phyloP scores from a whole-genome alignment of 2,329 filamentous ascomycete genomes.

The Madurella fahalii region DNA sequence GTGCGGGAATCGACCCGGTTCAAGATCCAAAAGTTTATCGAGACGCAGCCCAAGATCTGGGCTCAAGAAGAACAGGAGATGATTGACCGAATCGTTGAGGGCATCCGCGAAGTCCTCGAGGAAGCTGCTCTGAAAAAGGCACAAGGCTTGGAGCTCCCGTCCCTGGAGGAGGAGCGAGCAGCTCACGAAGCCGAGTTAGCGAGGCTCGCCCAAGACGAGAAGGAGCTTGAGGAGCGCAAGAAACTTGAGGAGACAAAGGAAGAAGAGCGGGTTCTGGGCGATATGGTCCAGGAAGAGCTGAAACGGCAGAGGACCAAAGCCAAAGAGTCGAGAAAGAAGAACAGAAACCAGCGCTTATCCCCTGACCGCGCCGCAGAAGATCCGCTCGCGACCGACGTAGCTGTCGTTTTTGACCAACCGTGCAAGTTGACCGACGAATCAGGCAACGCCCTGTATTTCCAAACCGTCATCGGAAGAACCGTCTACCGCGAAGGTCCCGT shows the following conservation, averaged over 20 bases:
- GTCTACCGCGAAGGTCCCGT: slow-evolving; percentile 62
- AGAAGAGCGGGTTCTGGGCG: slow-evolving; percentile 65
- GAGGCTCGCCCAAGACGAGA: slow-evolving; percentile 54
- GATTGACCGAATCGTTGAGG: slow-evolving; percentile 62
- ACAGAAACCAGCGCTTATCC: slow-evolving; percentile 43
- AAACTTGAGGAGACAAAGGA: slow-evolving; percentile 57
- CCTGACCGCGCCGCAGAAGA: slow-evolving; percentile 34
- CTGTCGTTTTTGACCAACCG: slow-evolving; percentile 62
- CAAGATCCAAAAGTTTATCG: slow-evolving; percentile 62
- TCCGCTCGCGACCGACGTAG: slow-evolving; percentile 30
- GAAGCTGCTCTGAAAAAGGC: slow-evolving; percentile 77
- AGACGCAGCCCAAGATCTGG: slow-evolving; percentile 53
- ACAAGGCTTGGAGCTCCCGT: slow-evolving; percentile 72
- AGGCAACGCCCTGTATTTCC: slow-evolving; percentile 64
- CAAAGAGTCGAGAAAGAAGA: slow-evolving; percentile 61
- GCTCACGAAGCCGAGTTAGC: slow-evolving; percentile 72
- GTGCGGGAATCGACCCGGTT: slow-evolving; percentile 68
- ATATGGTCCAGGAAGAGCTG: slow-evolving; percentile 70
- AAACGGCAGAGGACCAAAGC: slow-evolving; percentile 61
- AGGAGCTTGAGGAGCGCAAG: slow-evolving; percentile 49
- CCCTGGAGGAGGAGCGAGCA: slow-evolving; percentile 82
- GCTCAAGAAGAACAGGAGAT: slow-evolving; percentile 53
- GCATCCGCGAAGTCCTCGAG: slow-evolving; percentile 73
- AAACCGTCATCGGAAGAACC: slow-evolving; percentile 65
- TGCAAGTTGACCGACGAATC: slow-evolving; percentile 60